Conservation (phyloP, 345 rosid species). For the Pugionium dolabratum region DNA sequence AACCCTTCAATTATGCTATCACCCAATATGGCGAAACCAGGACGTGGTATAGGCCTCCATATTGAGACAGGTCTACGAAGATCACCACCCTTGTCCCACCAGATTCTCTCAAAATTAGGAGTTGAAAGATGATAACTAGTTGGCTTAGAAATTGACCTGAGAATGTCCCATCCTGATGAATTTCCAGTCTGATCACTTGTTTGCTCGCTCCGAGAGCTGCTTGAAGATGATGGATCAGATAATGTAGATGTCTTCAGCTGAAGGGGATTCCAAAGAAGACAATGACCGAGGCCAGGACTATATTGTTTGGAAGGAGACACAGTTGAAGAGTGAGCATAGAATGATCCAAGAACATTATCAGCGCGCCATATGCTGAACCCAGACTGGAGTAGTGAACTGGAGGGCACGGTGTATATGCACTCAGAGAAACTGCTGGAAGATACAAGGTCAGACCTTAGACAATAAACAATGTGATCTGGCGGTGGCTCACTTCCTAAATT, state of each 20-base stretch:
- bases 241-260: slow-evolving; percentile 48
- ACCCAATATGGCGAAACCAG: slow-evolving; percentile 78
- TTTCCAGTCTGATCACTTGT: slow-evolving; percentile 48
- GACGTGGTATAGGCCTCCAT: slow-evolving; percentile 85
- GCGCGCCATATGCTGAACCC: slow-evolving; percentile 96
- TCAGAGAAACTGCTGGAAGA: slow-evolving; percentile 81
- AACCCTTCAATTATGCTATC: slow-evolving; percentile 98
- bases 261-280: slow-evolving; percentile 73
- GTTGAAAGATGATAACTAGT: slow-evolving; percentile 67
- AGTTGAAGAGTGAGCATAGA: slow-evolving; percentile 75
- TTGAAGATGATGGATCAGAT: slow-evolving; percentile 41
- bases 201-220: slow-evolving; percentile 46
- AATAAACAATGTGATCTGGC: slow-evolving; percentile 76
- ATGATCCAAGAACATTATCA: slow-evolving; percentile 90
- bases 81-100: slow-evolving; percentile 99
- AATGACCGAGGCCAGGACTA: slow-evolving; percentile 69
- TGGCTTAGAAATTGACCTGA: slow-evolving; percentile 74
- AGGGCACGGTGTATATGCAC: slow-evolving; percentile 63
- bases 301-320: slow-evolving; percentile 55
- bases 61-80: slow-evolving; percentile 82
- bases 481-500: slow-evolving; percentile 81
- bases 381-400: slow-evolving; percentile 51
- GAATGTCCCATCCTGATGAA: slow-evolving; percentile 84
- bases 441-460: slow-evolving; percentile 93
- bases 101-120: slow-evolving; percentile 91